Evolutionary conservation across 192 early-diverging fungal species (phyloP), one percentile per base, ranked within the genome.

Genomic region (Coemansia sp.): DNA sequence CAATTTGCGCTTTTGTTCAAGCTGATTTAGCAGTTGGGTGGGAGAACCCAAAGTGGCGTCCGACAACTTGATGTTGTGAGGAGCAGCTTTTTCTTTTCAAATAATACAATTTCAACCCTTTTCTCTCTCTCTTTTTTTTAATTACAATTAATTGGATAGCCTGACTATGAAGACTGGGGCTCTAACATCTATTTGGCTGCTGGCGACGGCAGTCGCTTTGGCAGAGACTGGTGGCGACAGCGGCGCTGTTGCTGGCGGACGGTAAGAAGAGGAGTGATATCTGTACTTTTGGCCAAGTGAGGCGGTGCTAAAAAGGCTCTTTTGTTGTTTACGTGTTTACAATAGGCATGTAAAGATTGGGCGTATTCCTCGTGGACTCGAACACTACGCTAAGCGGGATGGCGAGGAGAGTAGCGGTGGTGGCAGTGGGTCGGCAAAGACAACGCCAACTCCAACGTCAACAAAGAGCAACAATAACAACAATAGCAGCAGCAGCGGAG

Each of bases 321-420:
- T 24, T 24, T 24, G 24, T 24, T 24, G 51, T 29, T 22, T 38
- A 63, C 11, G 22, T 15, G 10, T 27, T 27, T 27, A 19, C 61
- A 63, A 27, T 50, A 51, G 64, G 34, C 31, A 55, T 9, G 20
- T 24, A 24, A 66, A 66, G 51, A 55, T 66, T 45, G 64, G 64
- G 20, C 29, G 29, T 34, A 66, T 66, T 24, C 64, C 64, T 13
- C 39, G 50, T 5, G 64, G 24, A 12, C 12, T 63, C 9, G 61
- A 46, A 8, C 17, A 46, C 63, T 50, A 38, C 31, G 29, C 4
- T 15, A 66, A 66, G 41, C 39, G 42, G 15, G 51, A 50, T 4
- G 42, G 51, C 50, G 42, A 55, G 11, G 36, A 50, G 9, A 55
- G 31, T 36, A 53, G 12, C 34, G n/a, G n/a, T n/a, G n/a, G n/a